Percentiles rank a stretch among this genome's conserved stretches.
phyloP scores from a whole-genome alignment of 2,329 filamentous ascomycete genomes.

The Dactylonectria macrodidyma region DNA sequence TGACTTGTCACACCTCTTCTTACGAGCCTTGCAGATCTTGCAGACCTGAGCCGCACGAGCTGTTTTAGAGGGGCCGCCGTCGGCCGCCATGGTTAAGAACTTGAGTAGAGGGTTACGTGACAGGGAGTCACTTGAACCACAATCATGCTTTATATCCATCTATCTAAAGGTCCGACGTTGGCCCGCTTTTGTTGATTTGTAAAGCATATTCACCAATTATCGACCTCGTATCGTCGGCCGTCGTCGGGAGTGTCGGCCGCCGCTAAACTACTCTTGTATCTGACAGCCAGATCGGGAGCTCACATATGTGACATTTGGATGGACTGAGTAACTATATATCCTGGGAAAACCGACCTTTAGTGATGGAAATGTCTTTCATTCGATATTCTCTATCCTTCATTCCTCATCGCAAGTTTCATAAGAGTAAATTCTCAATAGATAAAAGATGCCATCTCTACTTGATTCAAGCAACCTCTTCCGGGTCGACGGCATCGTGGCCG shows the following conservation, averaged over 20 bases:
- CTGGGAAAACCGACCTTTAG: neutral
- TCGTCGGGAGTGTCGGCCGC: constrained; percentile 1
- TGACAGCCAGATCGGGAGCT: neutral
- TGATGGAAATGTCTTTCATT: neutral
- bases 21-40: constrained; percentile 5
- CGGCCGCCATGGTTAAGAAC: constrained; percentile 12
- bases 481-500: constrained; percentile 20
- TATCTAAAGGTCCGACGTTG: neutral
- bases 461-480: constrained; percentile 5
- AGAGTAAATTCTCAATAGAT: neutral
- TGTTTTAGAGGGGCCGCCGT: neutral
- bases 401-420: neutral
- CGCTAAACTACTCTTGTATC: neutral
- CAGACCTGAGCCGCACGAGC: neutral
- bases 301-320: neutral
- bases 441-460: neutral
- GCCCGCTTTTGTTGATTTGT: neutral
- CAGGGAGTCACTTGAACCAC: neutral
- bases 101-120: neutral
- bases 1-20: constrained; percentile 18
- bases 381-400: too few relatives aligned
- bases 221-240: neutral
- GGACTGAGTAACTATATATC: neutral
- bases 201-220: neutral
- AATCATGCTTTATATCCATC: neutral